Evolutionary conservation across 2,329 filamentous ascomycete genomes (phyloP).

Genomic region (Sporothrix luriei): DNA sequence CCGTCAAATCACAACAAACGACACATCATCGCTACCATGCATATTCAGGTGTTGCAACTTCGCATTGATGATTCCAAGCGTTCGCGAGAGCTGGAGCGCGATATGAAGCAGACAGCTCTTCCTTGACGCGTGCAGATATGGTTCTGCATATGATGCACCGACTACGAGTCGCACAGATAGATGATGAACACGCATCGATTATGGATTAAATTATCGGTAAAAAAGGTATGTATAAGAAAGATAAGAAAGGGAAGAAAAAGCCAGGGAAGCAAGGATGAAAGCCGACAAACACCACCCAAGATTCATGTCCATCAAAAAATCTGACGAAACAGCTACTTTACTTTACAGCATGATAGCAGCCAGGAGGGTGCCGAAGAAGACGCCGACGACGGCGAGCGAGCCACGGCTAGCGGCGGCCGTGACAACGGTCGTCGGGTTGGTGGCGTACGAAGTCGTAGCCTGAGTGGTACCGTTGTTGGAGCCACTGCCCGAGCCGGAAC

Average conservation of each 20-base stretch:
- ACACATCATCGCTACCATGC: not conserved
- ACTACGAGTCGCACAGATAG: not conserved
- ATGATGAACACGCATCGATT: constrained; percentile 1
- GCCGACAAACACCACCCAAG: constrained; percentile 8
- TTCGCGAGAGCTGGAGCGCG: not conserved
- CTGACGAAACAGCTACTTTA: too few relatives aligned
- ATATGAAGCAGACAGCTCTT: not conserved
- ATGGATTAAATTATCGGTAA: constrained; percentile 15
- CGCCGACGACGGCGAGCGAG: not conserved
- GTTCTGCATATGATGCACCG: not conserved
- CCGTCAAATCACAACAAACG: not conserved
- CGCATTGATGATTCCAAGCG: not conserved
- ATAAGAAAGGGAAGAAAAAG: not conserved
- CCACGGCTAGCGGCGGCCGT: constrained; percentile 19
- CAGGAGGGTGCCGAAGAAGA: constrained; percentile 19
- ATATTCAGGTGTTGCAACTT: not conserved
- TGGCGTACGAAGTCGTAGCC: constrained; percentile 10
- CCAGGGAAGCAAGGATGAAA: constrained; percentile 2
- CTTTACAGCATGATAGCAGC: constrained; percentile 18
- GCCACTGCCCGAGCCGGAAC: not conserved
- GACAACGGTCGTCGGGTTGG: constrained; percentile 22
- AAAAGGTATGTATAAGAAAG: not conserved
- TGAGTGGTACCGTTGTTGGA: constrained; percentile 7
- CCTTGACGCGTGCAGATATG: not conserved
- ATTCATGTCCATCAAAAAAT: constrained; percentile 17